Evolutionary conservation across 2,329 filamentous ascomycete species (phyloP).

Genomic region (Fusarium nanum): DNA sequence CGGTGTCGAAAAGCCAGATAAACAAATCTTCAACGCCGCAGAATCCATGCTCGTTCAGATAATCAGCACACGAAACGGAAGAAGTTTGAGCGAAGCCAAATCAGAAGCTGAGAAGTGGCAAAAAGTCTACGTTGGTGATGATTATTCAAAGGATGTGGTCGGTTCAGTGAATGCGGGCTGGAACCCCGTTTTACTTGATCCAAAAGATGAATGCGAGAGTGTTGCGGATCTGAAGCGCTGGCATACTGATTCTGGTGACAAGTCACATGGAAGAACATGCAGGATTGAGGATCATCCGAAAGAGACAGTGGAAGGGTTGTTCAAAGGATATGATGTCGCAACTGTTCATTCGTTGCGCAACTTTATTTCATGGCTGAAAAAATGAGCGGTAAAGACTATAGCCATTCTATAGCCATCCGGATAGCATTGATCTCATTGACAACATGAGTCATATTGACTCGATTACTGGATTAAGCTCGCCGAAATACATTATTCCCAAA

Average conservation of each 20-base stretch:
- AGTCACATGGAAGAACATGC: background rate
- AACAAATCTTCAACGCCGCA: slow-evolving; percentile 66
- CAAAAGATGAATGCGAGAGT: slow-evolving; percentile 4
- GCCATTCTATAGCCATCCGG: too few relatives aligned
- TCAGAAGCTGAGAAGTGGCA: background rate
- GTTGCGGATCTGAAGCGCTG: slow-evolving; percentile 2
- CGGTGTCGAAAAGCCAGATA: slow-evolving; percentile 69
- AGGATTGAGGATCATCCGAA: slow-evolving; percentile 7
- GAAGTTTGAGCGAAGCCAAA: background rate
- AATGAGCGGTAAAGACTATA: too few relatives aligned
- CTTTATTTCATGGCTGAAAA: slow-evolving; percentile 29
- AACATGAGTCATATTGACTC: background rate
- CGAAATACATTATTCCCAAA: slow-evolving; percentile 4
- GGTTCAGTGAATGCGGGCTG: slow-evolving; percentile 30
- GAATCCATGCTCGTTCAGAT: slow-evolving; percentile 52
- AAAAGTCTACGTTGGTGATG: slow-evolving; percentile 38
- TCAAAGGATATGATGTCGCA: background rate
- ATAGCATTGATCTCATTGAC: too few relatives aligned
- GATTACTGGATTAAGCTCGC: slow-evolving; percentile 1
- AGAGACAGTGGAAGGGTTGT: slow-evolving; percentile 12
- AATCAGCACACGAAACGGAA: slow-evolving; percentile 13
- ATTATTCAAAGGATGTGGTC: slow-evolving; percentile 34
- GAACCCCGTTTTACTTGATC: slow-evolving; percentile 30
- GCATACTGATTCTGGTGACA: background rate
- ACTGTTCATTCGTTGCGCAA: slow-evolving; percentile 23